Base-by-base conservation (phyloP, 1,284 basidiomycete species). In the Rugosomyces carneus region DNA sequence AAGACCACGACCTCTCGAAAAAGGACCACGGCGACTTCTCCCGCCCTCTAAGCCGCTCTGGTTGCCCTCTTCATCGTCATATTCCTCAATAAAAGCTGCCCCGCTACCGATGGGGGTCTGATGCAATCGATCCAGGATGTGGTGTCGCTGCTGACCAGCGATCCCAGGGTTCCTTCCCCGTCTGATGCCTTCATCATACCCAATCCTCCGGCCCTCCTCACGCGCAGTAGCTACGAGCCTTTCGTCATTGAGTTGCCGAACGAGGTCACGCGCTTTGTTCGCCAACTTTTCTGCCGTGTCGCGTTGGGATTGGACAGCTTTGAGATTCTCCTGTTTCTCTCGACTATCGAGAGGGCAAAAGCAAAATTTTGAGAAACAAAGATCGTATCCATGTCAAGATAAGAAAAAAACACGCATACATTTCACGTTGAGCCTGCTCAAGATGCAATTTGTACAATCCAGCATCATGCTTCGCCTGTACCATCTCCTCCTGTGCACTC, bases 151-250 rank as follows among this genome's bases (percentile, higher is more conserved):
- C 31, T 16, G 15, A 23, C 31, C 31, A 34, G 53, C 48, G 20
- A 40, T 15, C 19, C 55, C 56, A n/a, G 57, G 47, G 26, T 53
- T 47, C 24, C 59, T 53, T 7, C 64, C 66, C 23, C 65, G 64
- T 11, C 52, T 53, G 31, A 66, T 50, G 0, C 67, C 66, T 47
- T 63, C 57, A 11, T 63, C 55, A 46, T 60, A 68, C 2, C 67
- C 67, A 42, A 62, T 51, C 41, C 52, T 56, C 7, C 63, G 56
- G 18, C 65, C 67, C 46, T 68, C 58, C 50, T 65, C 65, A n/a
- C 60, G 58, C 0, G 67, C 67, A 2, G 60, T 41, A 0, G 60
- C 43, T 13, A 64, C 40, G 13, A 60, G 47, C 10, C 60, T 60
- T 45, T 67, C 57, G 24, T 63, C 61, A 19, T 65, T 63, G 21